Conservation (phyloP, 768 basidiomycete species). For the Lentinula guzmanii region DNA sequence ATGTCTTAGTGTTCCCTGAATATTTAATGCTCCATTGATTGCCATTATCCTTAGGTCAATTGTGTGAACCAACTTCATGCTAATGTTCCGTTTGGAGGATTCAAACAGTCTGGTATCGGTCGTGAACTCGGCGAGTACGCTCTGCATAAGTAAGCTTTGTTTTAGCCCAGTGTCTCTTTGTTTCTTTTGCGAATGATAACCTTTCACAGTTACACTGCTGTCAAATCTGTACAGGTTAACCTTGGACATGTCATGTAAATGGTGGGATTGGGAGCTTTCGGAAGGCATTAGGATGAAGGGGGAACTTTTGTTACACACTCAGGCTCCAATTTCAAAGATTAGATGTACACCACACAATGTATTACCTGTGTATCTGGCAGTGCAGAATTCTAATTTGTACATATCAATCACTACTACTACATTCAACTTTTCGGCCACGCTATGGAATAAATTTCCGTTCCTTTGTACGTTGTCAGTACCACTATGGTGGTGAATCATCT, state of each 20-base stretch:
- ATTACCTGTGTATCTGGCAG: no score
- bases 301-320: no score
- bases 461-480: no score
- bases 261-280: not conserved
- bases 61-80: slow-evolving; percentile 37
- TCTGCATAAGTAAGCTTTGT: slow-evolving; percentile 35
- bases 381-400: no score
- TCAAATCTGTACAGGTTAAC: slow-evolving; percentile 62
- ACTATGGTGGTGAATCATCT: no score
- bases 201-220: slow-evolving; percentile 40
- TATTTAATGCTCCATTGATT: not conserved
- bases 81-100: slow-evolving; percentile 63
- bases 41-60: slow-evolving; percentile 27
- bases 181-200: not conserved
- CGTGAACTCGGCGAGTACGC: slow-evolving; percentile 67
- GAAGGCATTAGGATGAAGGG: no score
- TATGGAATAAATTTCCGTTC: no score
- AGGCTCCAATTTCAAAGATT: no score
- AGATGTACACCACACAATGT: no score
- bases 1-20: slow-evolving; percentile 4
- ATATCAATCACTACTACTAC: no score
- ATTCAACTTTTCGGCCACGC: no score
- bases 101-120: slow-evolving; percentile 69
- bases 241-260: slow-evolving; percentile 24
- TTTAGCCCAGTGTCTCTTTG: not conserved